A percentile compares a stretch with the other conserved stretches of the same genome.
Evolutionary conservation across 345 rosid genomes (phyloP).

Genomic region (Barbarea vulgaris): DNA sequence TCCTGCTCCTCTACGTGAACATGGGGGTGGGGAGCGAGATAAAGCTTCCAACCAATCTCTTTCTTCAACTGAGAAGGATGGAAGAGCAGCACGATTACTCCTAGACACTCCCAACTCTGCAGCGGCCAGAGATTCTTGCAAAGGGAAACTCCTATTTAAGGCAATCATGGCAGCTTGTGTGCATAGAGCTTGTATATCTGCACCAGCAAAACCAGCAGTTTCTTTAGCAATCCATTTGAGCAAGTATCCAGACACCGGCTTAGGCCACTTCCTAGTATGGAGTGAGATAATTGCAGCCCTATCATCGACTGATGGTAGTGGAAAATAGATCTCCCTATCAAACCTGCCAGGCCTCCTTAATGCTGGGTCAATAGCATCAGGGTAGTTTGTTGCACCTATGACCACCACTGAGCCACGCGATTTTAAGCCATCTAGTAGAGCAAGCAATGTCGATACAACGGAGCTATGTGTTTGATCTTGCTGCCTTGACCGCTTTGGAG

Average conservation of each 20-base stretch:
- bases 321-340: constrained; percentile 94
- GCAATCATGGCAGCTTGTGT: constrained; percentile 91
- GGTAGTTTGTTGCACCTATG: constrained; percentile 98
- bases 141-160: constrained; percentile 90
- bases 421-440: constrained; percentile 91
- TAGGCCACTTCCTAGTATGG: constrained; percentile 92
- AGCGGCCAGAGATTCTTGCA: constrained; percentile 76
- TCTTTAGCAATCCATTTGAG: constrained; percentile 82
- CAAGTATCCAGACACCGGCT: constrained; percentile 78
- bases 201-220: constrained; percentile 97
- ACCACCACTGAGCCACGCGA: constrained; percentile 98
- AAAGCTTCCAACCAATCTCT: constrained; percentile 97
- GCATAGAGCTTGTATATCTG: constrained; percentile 97
- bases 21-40: constrained; percentile 86
- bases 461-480: constrained; percentile 99
- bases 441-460: constrained; percentile 96
- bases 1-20: constrained; percentile 96
- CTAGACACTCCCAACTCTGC: constrained; percentile 59
- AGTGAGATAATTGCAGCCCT: constrained; percentile 91
- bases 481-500: constrained; percentile 87
- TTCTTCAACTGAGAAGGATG: constrained; percentile 79
- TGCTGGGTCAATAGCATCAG: constrained; percentile 98
- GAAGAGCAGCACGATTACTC: constrained; percentile 70
- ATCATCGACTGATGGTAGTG: constrained; percentile 80
- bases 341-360: constrained; percentile 98